phyloP scores from a whole-genome alignment of 2,329 filamentous ascomycete genomes.

The Pseudohalonectria lignicola region DNA sequence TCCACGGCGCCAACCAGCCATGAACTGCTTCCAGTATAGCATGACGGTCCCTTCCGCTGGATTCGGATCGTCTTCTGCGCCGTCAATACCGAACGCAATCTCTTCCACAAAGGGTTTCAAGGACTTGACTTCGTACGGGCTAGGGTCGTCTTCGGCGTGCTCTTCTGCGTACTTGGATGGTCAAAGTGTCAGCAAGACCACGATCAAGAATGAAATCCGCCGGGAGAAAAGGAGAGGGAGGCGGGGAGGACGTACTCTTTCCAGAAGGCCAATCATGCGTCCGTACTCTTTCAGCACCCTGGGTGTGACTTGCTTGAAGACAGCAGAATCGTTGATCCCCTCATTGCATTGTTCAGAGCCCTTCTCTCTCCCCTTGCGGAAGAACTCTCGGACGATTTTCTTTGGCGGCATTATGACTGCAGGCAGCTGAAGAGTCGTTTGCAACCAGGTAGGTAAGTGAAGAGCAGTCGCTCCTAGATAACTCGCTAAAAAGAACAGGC shows the following conservation, averaged over 20 bases:
- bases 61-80: not conserved
- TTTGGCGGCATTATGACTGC: no score
- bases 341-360: no score
- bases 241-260: not conserved
- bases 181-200: not conserved
- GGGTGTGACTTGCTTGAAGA: not conserved
- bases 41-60: not conserved
- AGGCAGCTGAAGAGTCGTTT: no score
- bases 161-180: not conserved
- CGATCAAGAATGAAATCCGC: not conserved
- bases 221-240: no score
- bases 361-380: no score
- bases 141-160: not conserved
- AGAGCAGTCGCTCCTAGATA: no score
- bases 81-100: not conserved
- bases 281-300: not conserved
- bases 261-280: not conserved
- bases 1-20: not conserved
- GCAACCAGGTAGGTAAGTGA: no score
- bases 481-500: no score
- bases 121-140: not conserved
- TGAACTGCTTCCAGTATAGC: constrained; percentile 1
- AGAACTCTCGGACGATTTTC: no score
- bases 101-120: not conserved
- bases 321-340: no score